A percentile compares a stretch with the other conserved stretches of the same genome.
Evolutionary conservation across 2,329 filamentous ascomycete species (phyloP).

Genomic region (Blumeria hordei): DNA sequence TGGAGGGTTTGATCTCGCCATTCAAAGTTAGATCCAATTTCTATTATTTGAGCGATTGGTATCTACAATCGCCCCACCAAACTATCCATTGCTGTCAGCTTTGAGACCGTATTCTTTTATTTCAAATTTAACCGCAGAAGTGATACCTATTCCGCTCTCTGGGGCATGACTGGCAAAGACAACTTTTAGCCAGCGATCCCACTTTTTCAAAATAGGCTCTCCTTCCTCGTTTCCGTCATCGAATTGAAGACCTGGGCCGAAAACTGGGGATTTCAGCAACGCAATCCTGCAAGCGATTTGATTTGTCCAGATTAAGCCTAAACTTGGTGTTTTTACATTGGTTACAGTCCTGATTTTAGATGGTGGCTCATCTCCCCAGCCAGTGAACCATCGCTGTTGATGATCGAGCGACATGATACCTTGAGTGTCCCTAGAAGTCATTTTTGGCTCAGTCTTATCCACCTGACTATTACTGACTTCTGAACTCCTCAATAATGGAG

Average conservation of each 20-base stretch:
- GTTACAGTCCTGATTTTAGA: constrained; percentile 14
- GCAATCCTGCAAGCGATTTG: constrained; percentile 68
- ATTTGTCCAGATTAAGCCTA: constrained; percentile 78
- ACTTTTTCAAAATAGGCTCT: constrained; percentile 27
- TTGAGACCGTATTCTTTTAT: constrained; percentile 42
- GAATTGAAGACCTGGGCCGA: constrained; percentile 16
- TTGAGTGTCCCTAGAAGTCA: constrained; percentile 12
- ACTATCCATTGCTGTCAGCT: constrained; percentile 6
- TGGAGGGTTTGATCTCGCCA: no score
- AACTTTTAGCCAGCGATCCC: constrained; percentile 62
- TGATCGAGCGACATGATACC: constrained; percentile 54
- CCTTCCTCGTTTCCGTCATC: constrained; percentile 19
- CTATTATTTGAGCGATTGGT: no score
- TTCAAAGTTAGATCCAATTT: no score
- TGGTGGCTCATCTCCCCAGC: constrained; percentile 56
- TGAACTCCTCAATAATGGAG: not conserved
- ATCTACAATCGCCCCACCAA: no score
- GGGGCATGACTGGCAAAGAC: constrained; percentile 65
- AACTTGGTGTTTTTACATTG: constrained; percentile 54
- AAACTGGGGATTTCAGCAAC: constrained; percentile 44
- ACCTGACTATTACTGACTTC: not conserved
- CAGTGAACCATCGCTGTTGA: constrained; percentile 85
- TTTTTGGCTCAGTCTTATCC: constrained; percentile 1
- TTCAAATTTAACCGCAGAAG: constrained; percentile 44
- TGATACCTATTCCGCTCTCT: constrained; percentile 23